Percentiles rank a stretch among this genome's conserved stretches.
phyloP scores from a whole-genome alignment of 352 stramenopile species.

The Phytophthora brassicae region DNA sequence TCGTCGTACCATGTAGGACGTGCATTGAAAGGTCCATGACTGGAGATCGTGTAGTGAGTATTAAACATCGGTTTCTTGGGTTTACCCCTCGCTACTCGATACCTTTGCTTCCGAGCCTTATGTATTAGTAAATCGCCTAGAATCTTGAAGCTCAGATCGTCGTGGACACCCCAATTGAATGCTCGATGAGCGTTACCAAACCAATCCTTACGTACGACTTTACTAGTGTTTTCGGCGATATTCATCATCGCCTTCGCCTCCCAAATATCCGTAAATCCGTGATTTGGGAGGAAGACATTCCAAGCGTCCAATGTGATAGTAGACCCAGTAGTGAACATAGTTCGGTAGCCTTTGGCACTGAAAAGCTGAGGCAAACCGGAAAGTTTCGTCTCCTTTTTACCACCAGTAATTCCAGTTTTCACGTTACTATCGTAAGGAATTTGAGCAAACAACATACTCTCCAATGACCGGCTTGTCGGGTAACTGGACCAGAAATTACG shows the following conservation, averaged over 20 bases:
- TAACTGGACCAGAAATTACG: slow-evolving; percentile 60
- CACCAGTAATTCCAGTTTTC: slow-evolving; percentile 34
- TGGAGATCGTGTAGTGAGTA: slow-evolving; percentile 68
- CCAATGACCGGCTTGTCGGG: slow-evolving; percentile 52
- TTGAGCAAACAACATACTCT: slow-evolving; percentile 56
- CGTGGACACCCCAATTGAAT: slow-evolving; percentile 46
- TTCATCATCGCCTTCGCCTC: slow-evolving; percentile 35
- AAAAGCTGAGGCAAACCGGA: slow-evolving; percentile 54
- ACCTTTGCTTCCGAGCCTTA: slow-evolving; percentile 35
- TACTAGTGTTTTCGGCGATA: slow-evolving; percentile 20
- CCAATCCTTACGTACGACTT: slow-evolving; percentile 37
- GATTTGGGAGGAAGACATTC: slow-evolving; percentile 41
- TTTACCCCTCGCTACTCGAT: slow-evolving; percentile 16
- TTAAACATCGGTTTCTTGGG: slow-evolving; percentile 45
- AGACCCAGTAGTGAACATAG: slow-evolving; percentile 45
- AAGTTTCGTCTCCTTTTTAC: slow-evolving; percentile 29
- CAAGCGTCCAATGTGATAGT: slow-evolving; percentile 46
- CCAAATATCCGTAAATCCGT: slow-evolving; percentile 48
- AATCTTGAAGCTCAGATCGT: slow-evolving; percentile 47
- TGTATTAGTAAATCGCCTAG: slow-evolving; percentile 47
- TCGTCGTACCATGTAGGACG: slow-evolving; percentile 42
- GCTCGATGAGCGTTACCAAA: slow-evolving; percentile 11
- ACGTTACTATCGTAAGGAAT: slow-evolving; percentile 41
- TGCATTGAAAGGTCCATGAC: slow-evolving; percentile 37
- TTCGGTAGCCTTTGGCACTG: slow-evolving; percentile 46